Evolutionary conservation across 495 filamentous ascomycete genomes (phyloP).

Genomic region (Xeromyces bisporus): DNA sequence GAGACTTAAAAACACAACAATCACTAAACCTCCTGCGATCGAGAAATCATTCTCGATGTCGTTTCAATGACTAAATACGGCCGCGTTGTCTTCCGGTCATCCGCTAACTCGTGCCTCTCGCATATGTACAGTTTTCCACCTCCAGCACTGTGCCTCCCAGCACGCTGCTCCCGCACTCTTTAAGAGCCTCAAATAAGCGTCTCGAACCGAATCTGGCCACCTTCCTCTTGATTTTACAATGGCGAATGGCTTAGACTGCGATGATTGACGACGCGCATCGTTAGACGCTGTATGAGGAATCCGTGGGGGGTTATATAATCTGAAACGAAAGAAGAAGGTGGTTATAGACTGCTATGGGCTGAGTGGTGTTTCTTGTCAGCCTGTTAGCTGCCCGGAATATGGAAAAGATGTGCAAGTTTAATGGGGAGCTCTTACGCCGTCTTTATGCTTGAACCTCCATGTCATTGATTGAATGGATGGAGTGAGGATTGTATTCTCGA

Average conservation of each 20-base stretch:
- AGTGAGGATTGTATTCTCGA: slow-evolving; percentile 5
- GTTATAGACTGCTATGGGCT: too few relatives aligned
- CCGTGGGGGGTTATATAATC: too few relatives aligned
- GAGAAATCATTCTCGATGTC: too few relatives aligned
- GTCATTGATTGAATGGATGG: background rate
- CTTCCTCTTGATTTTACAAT: slow-evolving; percentile 10
- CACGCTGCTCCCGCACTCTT: slow-evolving; percentile 96
- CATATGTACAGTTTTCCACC: slow-evolving; percentile 94
- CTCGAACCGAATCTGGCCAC: slow-evolving; percentile 6
- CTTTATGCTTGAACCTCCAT: too few relatives aligned
- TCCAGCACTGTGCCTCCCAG: slow-evolving; percentile 76
- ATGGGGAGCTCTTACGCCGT: too few relatives aligned
- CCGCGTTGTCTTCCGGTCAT: too few relatives aligned
- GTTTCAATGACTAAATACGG: too few relatives aligned
- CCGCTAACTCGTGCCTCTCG: slow-evolving; percentile 4
- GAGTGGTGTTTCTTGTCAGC: background rate
- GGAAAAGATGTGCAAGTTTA: too few relatives aligned
- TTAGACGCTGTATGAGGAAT: slow-evolving; percentile 2
- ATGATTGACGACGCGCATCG: background rate
- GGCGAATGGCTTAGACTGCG: slow-evolving; percentile 1
- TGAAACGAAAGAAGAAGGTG: too few relatives aligned
- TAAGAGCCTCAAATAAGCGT: slow-evolving; percentile 62
- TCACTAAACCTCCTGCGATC: background rate
- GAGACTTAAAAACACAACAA: background rate
- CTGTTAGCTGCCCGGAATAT: too few relatives aligned